Evolutionary conservation across 1,284 basidiomycete genomes (phyloP).

Genomic region (Nidula niveotomentosa): DNA sequence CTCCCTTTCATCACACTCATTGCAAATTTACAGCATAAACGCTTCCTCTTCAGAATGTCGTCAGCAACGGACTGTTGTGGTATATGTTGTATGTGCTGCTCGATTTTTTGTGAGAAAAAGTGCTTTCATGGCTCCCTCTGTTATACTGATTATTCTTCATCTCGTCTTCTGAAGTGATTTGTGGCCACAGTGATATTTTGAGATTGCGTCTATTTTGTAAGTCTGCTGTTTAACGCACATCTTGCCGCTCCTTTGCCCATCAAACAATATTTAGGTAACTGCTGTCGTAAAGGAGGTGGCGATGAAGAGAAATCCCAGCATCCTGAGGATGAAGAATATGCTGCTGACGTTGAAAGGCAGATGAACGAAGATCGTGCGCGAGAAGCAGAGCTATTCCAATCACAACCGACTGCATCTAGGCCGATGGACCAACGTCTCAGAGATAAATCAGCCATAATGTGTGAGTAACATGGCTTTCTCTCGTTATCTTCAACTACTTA

Average conservation of each 20-base stretch:
- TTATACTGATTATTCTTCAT: neutral
- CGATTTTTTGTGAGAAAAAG: slow-evolving; percentile 14
- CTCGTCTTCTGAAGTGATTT: slow-evolving; percentile 4
- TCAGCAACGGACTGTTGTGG: slow-evolving; percentile 10
- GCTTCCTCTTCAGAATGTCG: neutral
- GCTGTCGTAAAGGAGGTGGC: no score
- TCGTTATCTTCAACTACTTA: no score
- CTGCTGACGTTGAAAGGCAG: neutral
- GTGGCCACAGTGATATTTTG: slow-evolving; percentile 2
- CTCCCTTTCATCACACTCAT: no score
- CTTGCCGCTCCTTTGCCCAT: no score
- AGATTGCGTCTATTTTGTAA: slow-evolving; percentile 2
- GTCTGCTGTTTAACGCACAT: no score
- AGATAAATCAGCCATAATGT: no score
- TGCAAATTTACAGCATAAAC: neutral
- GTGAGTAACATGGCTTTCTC: no score
- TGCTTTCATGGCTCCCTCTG: no score
- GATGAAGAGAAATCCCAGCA: neutral
- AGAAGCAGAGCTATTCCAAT: neutral
- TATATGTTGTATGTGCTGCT: slow-evolving; percentile 15
- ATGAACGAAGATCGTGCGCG: neutral
- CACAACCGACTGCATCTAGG: neutral
- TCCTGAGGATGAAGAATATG: neutral
- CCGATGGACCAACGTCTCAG: no score
- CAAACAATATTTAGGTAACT: no score